Conservation (phyloP, 306 rosid genomes). For the Inga leiocalycina region DNA sequence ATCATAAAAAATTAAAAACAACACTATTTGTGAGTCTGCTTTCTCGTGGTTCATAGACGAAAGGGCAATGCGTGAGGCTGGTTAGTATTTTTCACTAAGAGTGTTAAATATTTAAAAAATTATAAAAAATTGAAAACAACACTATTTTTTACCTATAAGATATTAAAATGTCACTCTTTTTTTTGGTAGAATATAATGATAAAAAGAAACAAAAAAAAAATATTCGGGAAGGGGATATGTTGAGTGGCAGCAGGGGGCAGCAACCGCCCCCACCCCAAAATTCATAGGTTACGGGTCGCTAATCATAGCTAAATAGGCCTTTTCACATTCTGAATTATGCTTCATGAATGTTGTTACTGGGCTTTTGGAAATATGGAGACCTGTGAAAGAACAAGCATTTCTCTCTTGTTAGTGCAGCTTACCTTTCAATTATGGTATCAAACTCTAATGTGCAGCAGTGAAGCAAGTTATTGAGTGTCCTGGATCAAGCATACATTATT, state of each 20-base stretch:
- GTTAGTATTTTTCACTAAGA: too few relatives aligned
- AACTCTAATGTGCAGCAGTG: constrained; percentile 69
- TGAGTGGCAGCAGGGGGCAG: not conserved
- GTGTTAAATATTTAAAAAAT: too few relatives aligned
- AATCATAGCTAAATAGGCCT: not conserved
- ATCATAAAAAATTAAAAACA: too few relatives aligned
- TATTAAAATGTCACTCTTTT: too few relatives aligned
- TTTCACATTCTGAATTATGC: not conserved
- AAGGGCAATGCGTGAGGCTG: not conserved
- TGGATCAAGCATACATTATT: constrained; percentile 63
- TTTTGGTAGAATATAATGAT: too few relatives aligned
- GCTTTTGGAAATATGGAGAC: constrained; percentile 6
- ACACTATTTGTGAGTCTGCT: too few relatives aligned
- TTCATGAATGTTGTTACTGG: not conserved
- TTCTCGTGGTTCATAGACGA: not conserved
- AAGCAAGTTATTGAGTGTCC: constrained; percentile 74
- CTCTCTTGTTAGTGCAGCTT: constrained; percentile 5
- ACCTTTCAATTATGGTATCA: constrained; percentile 30
- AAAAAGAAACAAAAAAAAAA: too few relatives aligned
- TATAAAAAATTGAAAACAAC: too few relatives aligned
- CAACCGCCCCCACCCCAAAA: not conserved
- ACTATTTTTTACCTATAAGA: too few relatives aligned
- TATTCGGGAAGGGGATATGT: too few relatives aligned
- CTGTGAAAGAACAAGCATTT: not conserved
- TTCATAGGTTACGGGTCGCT: not conserved